phyloP scores from a whole-genome alignment of 306 rosid species.

The Sophora flavescens region DNA sequence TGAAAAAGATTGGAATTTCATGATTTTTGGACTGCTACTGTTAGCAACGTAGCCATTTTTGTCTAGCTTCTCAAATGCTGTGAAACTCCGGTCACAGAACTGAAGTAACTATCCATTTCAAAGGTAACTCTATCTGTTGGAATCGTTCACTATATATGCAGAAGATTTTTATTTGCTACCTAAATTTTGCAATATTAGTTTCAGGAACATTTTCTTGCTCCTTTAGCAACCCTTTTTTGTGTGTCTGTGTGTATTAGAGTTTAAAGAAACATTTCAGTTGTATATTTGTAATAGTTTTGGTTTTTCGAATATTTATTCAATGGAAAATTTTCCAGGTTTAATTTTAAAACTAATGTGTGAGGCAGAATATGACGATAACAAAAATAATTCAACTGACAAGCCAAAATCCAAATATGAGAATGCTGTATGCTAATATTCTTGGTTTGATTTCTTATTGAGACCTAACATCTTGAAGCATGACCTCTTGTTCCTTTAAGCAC shows the following conservation, averaged over 20 bases:
- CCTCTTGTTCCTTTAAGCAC: not conserved
- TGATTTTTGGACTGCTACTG: slow-evolving; percentile 14
- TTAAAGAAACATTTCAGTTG: not conserved
- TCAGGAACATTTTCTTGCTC: not conserved
- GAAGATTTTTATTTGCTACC: slow-evolving; percentile 3
- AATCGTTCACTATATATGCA: not conserved
- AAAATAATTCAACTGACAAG: slow-evolving; percentile 20
- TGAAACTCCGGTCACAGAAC: not conserved
- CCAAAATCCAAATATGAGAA: not conserved
- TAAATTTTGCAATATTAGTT: not conserved
- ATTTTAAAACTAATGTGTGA: not conserved
- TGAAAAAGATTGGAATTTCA: not conserved
- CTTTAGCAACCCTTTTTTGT: not conserved
- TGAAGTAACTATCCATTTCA: not conserved
- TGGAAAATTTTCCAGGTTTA: not conserved
- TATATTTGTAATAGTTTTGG: not conserved
- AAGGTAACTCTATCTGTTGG: slow-evolving; percentile 4
- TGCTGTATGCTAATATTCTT: not conserved
- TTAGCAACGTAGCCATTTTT: not conserved
- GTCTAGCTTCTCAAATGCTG: not conserved
- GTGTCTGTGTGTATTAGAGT: not conserved
- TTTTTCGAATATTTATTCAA: slow-evolving; percentile 1
- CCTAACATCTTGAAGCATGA: not conserved
- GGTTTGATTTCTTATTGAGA: not conserved
- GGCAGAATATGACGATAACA: not conserved